Conservation (phyloP, 163 green algal species). For the Scenedesmus sp. region DNA sequence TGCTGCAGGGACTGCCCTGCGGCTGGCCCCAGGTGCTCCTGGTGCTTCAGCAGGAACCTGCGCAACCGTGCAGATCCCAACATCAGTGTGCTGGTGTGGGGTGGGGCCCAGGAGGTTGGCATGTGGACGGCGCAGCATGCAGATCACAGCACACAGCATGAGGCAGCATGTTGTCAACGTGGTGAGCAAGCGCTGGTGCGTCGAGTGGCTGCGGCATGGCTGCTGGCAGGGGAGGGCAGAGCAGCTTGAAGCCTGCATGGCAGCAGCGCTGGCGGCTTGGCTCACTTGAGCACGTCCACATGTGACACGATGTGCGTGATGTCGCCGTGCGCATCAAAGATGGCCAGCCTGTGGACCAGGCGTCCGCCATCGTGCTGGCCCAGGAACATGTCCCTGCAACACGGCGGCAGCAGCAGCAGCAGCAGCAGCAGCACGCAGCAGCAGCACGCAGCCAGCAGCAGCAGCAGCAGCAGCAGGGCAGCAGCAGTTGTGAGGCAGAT, state of each 20-base stretch:
- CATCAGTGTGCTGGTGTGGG: too few species aligned
- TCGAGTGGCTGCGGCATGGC: too few species aligned
- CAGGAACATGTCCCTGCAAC: conserved; percentile 53
- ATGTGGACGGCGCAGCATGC: not conserved
- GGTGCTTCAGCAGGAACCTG: conserved; percentile 48
- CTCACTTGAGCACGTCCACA: conserved; percentile 75
- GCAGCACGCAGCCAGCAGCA: not conserved
- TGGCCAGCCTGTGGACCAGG: conserved; percentile 77
- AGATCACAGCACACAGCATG: not conserved
- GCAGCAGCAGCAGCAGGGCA: not conserved
- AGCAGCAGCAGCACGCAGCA: not conserved
- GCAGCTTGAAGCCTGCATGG: not conserved
- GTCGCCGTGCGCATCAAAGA: conserved; percentile 84
- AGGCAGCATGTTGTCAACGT: not conserved
- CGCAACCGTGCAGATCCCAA: not conserved
- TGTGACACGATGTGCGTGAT: conserved; percentile 83
- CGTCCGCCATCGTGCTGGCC: conserved; percentile 50
- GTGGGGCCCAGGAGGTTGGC: too few species aligned
- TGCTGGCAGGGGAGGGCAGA: too few species aligned
- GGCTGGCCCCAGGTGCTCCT: conserved; percentile 24
- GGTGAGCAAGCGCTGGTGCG: too few species aligned
- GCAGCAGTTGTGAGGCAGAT: too few species aligned
- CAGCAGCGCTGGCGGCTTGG: conserved; percentile 15
- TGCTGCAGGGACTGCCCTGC: not conserved
- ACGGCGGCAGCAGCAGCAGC: not conserved